These are phyloP conservation scores for Neltuma alba DNA, from an alignment of 306 rosid genomes.

Conservation along the genomic window DNA sequence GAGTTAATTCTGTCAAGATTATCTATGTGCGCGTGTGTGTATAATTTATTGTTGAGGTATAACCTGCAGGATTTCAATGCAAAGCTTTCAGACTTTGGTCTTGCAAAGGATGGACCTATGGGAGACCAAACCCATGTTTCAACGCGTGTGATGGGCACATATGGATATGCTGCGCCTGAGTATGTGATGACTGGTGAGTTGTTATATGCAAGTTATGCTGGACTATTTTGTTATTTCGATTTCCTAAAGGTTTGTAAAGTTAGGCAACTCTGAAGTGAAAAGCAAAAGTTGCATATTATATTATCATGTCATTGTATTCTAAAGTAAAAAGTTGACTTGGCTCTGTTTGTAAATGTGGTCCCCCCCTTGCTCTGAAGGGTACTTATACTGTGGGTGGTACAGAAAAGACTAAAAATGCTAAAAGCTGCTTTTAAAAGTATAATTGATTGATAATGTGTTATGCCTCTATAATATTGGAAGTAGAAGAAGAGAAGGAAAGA, in stretches of 20 bases:
- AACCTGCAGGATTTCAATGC: conserved; percentile 82
- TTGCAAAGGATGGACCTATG: conserved; percentile 97
- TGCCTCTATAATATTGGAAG: no score
- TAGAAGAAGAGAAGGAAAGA: no score
- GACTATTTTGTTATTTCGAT: conserved; percentile 9
- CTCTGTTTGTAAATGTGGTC: neutral
- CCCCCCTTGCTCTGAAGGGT: neutral
- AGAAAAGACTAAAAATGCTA: neutral
- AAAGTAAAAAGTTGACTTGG: conserved; percentile 21
- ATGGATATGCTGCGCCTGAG: conserved; percentile 96
- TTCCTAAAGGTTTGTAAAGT: conserved; percentile 8
- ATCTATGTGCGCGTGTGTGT: neutral
- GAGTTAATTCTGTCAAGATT: conserved; percentile 34
- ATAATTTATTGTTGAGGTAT: conserved; percentile 34
- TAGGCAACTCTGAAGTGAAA: neutral
- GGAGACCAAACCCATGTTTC: conserved; percentile 98
- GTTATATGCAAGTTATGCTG: conserved; percentile 7
- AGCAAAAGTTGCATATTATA: neutral
- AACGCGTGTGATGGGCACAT: conserved; percentile 95
- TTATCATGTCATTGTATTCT: conserved; percentile 14
- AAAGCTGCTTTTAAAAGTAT: neutral
- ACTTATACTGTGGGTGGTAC: neutral
- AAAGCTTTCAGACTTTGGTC: conserved; percentile 93
- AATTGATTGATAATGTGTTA: no score
- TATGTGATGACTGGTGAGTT: conserved; percentile 95